Percentiles rank a stretch among this genome's conserved stretches.
phyloP scores from a whole-genome alignment of 225 moss, liverwort and hornwort species.

The Sphagnum contortum region DNA sequence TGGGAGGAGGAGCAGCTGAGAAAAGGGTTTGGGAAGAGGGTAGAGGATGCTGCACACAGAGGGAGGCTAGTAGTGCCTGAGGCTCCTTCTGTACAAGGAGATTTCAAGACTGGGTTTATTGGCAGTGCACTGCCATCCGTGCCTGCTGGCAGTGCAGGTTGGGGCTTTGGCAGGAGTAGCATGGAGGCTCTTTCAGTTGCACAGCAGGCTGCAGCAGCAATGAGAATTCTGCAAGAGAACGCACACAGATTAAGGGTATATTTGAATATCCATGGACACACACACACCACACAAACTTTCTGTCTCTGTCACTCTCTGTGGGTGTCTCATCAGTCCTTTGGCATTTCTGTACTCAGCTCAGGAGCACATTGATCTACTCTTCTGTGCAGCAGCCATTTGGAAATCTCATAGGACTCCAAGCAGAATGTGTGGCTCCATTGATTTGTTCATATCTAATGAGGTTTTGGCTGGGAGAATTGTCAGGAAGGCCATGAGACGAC shows the following conservation, averaged over 20 bases:
- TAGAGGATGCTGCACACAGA: constrained; percentile 58
- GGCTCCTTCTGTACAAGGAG: constrained; percentile 20
- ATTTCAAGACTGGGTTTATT: constrained; percentile 4
- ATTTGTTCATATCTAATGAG: not conserved
- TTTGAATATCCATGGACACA: not conserved
- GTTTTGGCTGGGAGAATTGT: not conserved
- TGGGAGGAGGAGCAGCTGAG: constrained; percentile 99
- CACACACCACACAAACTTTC: not conserved
- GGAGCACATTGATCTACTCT: not conserved
- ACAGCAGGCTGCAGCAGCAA: constrained; percentile 73
- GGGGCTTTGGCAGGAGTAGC: constrained; percentile 57
- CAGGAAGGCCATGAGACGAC: constrained; percentile 77
- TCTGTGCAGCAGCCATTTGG: not conserved
- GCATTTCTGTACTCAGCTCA: no score
- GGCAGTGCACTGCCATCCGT: constrained; percentile 26
- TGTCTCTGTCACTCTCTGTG: no score
- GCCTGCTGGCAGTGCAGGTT: constrained; percentile 41
- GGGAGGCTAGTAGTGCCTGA: constrained; percentile 15
- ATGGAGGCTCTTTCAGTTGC: constrained; percentile 54
- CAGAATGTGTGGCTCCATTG: not conserved
- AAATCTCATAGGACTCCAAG: no score
- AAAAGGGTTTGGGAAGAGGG: constrained; percentile 90
- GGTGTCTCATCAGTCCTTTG: no score
- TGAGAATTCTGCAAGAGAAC: constrained; percentile 66
- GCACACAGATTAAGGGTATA: constrained; percentile 62